Percentiles rank a stretch among this genome's conserved stretches.
Evolutionary conservation across 2,329 filamentous ascomycete genomes (phyloP).

Genomic region (Aureobasidium subglaciale): DNA sequence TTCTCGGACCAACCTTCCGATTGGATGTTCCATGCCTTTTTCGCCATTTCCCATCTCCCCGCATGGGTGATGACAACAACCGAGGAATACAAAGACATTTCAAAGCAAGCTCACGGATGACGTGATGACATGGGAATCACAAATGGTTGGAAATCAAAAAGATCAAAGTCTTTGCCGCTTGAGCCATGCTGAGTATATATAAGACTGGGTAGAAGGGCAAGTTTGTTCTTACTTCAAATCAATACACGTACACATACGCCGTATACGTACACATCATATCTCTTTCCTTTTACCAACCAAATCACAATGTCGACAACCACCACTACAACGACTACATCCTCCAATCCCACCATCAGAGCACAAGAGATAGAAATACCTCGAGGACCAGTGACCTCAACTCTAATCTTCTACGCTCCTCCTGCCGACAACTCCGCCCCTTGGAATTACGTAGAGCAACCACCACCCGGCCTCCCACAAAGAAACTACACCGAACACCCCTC

Average conservation of each 20-base stretch:
- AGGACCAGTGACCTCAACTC: conserved; percentile 54
- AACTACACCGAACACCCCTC: conserved; percentile 54
- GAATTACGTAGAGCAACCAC: conserved; percentile 53
- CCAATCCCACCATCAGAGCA: neutral
- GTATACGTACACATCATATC: too few species aligned
- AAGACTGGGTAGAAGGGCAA: neutral
- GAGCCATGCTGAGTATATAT: neutral
- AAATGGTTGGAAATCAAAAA: conserved; percentile 8
- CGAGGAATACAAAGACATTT: neutral
- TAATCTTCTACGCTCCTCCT: conserved; percentile 61
- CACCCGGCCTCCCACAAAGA: conserved; percentile 53
- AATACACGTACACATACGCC: neutral
- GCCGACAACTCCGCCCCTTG: conserved; percentile 53
- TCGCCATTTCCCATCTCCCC: neutral
- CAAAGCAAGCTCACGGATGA: neutral
- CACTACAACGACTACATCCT: neutral
- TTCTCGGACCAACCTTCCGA: neutral
- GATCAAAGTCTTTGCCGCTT: neutral
- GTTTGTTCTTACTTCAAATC: neutral
- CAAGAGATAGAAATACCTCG: conserved; percentile 33
- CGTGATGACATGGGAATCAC: neutral
- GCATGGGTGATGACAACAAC: neutral
- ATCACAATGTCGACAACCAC: conserved; percentile 4
- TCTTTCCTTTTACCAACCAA: too few species aligned
- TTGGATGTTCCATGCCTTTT: neutral